These are phyloP conservation scores for Podaxis sp. DNA, from an alignment of 768 basidiomycete genomes.

Conservation along the genomic window DNA sequence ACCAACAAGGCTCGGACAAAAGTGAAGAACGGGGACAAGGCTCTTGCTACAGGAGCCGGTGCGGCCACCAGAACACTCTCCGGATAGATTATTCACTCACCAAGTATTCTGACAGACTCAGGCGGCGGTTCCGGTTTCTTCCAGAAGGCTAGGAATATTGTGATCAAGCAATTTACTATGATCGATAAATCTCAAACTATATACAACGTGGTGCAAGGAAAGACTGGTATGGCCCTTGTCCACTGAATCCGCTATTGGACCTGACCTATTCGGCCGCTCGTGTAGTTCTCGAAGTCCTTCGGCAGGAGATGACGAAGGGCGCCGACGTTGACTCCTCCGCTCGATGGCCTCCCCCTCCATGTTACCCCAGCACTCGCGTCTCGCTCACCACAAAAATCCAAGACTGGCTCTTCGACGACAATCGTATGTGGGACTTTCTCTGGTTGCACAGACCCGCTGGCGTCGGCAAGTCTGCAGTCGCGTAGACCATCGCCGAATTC, in stretches of 20 bases:
- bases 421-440: neutral
- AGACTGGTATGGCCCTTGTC: neutral
- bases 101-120: neutral
- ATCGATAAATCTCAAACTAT: neutral
- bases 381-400: neutral
- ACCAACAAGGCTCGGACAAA: too few relatives aligned
- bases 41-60: too few relatives aligned
- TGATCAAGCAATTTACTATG: neutral
- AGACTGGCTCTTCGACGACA: neutral
- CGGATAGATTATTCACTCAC: neutral
- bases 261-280: neutral
- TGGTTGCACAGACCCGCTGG: neutral
- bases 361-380: neutral
- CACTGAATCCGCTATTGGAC: neutral
- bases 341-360: neutral
- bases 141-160: neutral
- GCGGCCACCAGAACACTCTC: too few relatives aligned
- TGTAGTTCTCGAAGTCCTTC: neutral
- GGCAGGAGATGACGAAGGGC: neutral
- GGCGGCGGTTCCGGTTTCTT: neutral
- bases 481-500: constrained; percentile 7
- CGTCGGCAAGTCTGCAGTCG: neutral
- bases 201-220: neutral
- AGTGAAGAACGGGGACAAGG: too few relatives aligned
- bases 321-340: too few relatives aligned